Base-by-base conservation (phyloP, 352 stramenopile genomes). In the Phytophthora meadii region DNA sequence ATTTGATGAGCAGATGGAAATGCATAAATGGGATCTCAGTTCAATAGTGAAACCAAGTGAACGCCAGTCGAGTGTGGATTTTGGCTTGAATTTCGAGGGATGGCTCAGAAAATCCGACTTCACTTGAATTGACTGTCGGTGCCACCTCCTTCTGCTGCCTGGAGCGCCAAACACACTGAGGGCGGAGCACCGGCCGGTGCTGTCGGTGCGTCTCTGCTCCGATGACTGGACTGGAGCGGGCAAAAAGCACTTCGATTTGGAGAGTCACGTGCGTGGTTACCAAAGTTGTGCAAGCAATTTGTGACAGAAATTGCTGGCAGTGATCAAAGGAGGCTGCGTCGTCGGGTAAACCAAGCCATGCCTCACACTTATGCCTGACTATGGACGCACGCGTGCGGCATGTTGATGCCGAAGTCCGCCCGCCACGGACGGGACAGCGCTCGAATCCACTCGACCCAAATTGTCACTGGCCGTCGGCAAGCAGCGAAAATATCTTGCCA, bases 1-100 rank as follows among this genome's bases (percentile, higher is more conserved):
- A 66, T 41, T 68, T 39, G 61, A 14, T 52, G 27, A 59, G 25
- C 61, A 64, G 52, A 61, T 69, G 14, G 45, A 36, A 36, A 46
- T 25, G 44, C 52, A 63, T 30, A 68, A 49, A 67, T 30, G n/a
- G 48, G 40, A 39, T 28, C 11, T 12, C 15, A 17, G 25, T 11
- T 17, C 30, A 27, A 67, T 67, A 54, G 14, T 52, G 47, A 52
- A n/a, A 10, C 3, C 34, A n/a, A 58, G 37, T 41, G 28, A 14
- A 22, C 24, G 15, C 47, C 27, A 54, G 47, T 54, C 46, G 46
- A 46, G 19, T 34, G 24, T 58, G 60, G 60, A 68, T 68, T 63
- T 62, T 61, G 44, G 9, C 28, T 28, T 34, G 54, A 47, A 40
- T 62, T 47, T 40, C 22, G 15, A 24, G 37, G 44, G 30, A 28